Base-by-base conservation (phyloP, 768 basidiomycete genomes). In the Megacollybia marginata region DNA sequence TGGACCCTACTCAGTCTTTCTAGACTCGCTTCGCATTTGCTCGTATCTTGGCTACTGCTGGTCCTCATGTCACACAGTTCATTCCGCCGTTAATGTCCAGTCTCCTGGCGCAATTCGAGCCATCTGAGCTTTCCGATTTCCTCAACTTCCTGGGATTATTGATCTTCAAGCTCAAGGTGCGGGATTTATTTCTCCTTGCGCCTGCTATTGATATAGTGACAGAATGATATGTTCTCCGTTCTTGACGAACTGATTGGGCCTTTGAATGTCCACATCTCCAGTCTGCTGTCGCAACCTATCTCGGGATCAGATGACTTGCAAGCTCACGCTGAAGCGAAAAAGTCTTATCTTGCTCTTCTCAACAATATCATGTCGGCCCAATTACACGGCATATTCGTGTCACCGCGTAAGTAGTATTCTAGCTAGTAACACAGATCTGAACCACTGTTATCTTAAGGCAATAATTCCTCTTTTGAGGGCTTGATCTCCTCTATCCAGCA, bases 11-110 rank as follows among this genome's bases (percentile, higher is more conserved):
- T 55, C 44, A 44, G 40, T 48, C 53, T 12, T 4, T 12, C 12
- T 50, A 98, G 95, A 86, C 91, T 31, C 84, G 96, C 11, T 89
- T 88, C 56, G 88, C 95, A 1, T 98, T 98, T 65, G 85, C 93
- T 32, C 84, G 94, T 38, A 88, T 98, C 52, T 76, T 98, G 54
- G 90, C 86, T 13, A 89, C 90, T 1, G 85, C 92, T 18, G 94
- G 94, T 11, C 82, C 87, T 7, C 83, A 80, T 34, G 85, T 95
- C 47, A 88, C 92, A 0, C 83, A 86, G 55, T 83, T 85, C 54
- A 92, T 98, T 40, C 92, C 94, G 2, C 74, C 85, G 19, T 74
- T 99, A 43, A 97, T 97, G 82, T 75, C 79, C 42, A 86, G 89
- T 62, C 79, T 98, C n/a, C 79, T 98, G 46, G 78, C 83, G 2